These are phyloP conservation scores for Turnera subulata DNA, from an alignment of 345 rosid species.

Conservation along the genomic window DNA sequence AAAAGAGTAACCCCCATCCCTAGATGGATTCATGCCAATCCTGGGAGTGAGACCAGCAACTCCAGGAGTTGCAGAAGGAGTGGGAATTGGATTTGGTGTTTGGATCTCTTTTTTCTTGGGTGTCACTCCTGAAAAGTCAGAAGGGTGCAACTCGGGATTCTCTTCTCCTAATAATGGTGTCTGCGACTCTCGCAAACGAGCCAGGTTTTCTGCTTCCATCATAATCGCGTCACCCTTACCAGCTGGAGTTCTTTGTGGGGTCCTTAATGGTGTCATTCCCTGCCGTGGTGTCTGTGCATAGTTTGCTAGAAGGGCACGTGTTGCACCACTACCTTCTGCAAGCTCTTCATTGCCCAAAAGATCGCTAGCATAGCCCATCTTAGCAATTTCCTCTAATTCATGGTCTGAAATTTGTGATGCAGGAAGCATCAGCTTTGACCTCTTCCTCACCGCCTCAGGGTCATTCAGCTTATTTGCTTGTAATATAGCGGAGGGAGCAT, in stretches of 20 bases:
- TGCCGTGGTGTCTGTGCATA: conserved; percentile 80
- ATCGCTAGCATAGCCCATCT: conserved; percentile 97
- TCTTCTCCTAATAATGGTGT: conserved; percentile 97
- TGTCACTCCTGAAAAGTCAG: conserved; percentile 98
- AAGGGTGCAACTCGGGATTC: conserved; percentile 97
- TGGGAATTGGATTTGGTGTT: conserved; percentile 88
- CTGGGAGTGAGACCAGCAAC: conserved; percentile 76
- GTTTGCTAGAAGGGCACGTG: conserved; percentile 91
- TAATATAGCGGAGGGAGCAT: conserved; percentile 88
- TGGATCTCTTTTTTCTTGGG: conserved; percentile 82
- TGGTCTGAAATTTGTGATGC: conserved; percentile 95
- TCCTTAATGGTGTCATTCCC: conserved; percentile 86
- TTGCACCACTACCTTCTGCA: conserved; percentile 85
- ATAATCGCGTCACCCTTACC: conserved; percentile 95
- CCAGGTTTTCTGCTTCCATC: conserved; percentile 99
- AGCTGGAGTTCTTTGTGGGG: conserved; percentile 95
- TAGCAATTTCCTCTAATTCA: conserved; percentile 95
- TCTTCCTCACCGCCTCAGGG: conserved; percentile 90
- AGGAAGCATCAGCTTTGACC: conserved; percentile 96
- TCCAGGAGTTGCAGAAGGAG: conserved; percentile 81
- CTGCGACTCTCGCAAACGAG: conserved; percentile 94
- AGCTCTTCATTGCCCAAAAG: conserved; percentile 77
- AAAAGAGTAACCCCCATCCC: conserved; percentile 87
- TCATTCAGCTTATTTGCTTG: conserved; percentile 98
- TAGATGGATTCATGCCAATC: conserved; percentile 86